phyloP scores from a whole-genome alignment of 345 rosid genomes.

The Corymbia maculata region DNA sequence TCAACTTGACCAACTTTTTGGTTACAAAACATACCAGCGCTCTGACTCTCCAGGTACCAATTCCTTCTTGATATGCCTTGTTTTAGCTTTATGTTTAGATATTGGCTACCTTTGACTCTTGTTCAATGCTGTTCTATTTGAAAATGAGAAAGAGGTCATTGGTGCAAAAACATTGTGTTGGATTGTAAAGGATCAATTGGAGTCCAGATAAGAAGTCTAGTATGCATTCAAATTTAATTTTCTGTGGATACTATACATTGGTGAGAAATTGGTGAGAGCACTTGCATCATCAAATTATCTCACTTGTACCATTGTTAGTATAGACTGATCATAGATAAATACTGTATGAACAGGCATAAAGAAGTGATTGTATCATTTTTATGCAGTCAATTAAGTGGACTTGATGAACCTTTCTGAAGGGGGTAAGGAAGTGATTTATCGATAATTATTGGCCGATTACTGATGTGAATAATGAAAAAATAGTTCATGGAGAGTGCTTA shows the following conservation, averaged over 20 bases:
- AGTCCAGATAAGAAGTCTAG: background rate
- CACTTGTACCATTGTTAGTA: background rate
- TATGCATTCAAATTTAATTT: background rate
- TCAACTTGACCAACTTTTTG: slow-evolving; percentile 93
- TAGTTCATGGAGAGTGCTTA: background rate
- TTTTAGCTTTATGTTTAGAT: background rate
- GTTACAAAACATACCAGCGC: slow-evolving; percentile 99
- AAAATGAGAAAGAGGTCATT: background rate
- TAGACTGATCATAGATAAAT: background rate
- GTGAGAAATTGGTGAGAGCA: background rate
- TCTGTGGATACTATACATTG: background rate
- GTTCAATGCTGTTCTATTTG: background rate
- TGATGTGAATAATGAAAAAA: background rate
- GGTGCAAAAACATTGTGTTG: background rate
- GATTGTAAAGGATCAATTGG: background rate
- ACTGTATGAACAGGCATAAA: background rate
- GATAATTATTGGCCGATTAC: background rate
- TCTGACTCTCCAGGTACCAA: slow-evolving; percentile 82
- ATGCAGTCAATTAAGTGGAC: background rate
- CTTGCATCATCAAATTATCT: background rate
- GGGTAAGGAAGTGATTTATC: background rate
- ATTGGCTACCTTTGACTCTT: background rate
- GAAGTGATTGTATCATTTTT: background rate
- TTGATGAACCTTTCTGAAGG: background rate
- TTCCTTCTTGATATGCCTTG: background rate